Evolutionary conservation across 495 filamentous ascomycete species (phyloP).

Genomic region (Pseudotulostoma volvatum): DNA sequence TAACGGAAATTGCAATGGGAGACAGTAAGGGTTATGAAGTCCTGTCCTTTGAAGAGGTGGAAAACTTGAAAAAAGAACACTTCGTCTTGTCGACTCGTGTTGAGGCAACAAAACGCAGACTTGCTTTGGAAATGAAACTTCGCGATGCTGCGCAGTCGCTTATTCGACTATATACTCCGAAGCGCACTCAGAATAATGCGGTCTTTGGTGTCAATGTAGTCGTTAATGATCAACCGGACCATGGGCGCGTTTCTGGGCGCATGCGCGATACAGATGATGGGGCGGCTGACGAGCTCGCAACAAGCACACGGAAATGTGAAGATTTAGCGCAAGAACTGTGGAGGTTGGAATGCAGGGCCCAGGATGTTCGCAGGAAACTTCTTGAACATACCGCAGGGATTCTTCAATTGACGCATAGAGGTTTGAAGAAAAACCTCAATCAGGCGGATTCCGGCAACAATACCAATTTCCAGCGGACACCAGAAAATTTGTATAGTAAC

Average conservation of each 20-base stretch:
- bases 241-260: not conserved
- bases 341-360: constrained; percentile 52
- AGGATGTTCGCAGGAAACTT: constrained; percentile 53
- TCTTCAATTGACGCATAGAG: constrained; percentile 70
- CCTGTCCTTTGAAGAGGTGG: constrained; percentile 77
- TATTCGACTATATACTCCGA: constrained; percentile 52
- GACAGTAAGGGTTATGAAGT: constrained; percentile 76
- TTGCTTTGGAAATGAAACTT: constrained; percentile 84
- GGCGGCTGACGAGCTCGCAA: constrained; percentile 41
- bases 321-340: constrained; percentile 68
- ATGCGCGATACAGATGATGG: constrained; percentile 8
- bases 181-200: constrained; percentile 22
- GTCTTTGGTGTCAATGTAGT: constrained; percentile 17
- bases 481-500: constrained; percentile 48
- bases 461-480: constrained; percentile 40
- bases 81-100: constrained; percentile 53
- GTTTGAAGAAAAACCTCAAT: constrained; percentile 32
- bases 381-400: constrained; percentile 88
- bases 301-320: constrained; percentile 68
- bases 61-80: constrained; percentile 75
- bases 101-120: constrained; percentile 59
- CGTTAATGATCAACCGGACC: constrained; percentile 24
- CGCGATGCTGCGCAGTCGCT: constrained; percentile 83
- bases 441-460: constrained; percentile 1
- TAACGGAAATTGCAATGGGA: constrained; percentile 82